Evolutionary conservation across 768 basidiomycete species (phyloP), one percentile per base, ranked within the genome.

Genomic region (Calvatia gigantea): DNA sequence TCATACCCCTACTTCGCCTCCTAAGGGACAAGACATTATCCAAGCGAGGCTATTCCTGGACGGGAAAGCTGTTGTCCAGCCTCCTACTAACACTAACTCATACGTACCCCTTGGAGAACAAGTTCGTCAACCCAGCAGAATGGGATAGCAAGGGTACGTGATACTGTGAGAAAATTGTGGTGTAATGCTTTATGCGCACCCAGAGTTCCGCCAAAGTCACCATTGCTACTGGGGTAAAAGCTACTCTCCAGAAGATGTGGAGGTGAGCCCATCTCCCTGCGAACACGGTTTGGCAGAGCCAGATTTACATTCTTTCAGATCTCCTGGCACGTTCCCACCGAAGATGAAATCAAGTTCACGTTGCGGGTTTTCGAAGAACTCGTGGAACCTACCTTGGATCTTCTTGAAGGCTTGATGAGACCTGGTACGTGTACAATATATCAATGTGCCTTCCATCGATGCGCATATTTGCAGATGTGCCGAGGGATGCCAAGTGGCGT

Each of bases 21-120:
- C 78, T 94, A 57, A 83, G 85, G 62, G 76, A 85, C 54, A 87
- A 87, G 62, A 84, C 87, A 0, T 78, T 83, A 48, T 87, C 90
- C 1, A 91, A 94, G 69, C 82, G 89, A 46, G 89, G 90, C 3
- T 94, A 83, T 71, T 85, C 86, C 3, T 91, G 89, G 77, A 86
- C 83, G 11, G 89, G 89, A 33, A 87, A 90, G 68, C 68, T 94
- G 14, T 66, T 94, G 23, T 85, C 85, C 8, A 87, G 87, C 60
- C 72, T 84, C 31, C 69, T 94, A 23, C 74, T 86, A 25, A 89
- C 91, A 0, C 70, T 94, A 39, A 90, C 89, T 1, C 85, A 91
- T 55, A 87, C 87, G 1, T 94, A 91, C 70, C 85, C 90, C 3
- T 67, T 83, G 50, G 91, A 96, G 64, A 87, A 89, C 66, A 84